phyloP scores from a whole-genome alignment of 306 rosid species.

The Begonia loranthoides region DNA sequence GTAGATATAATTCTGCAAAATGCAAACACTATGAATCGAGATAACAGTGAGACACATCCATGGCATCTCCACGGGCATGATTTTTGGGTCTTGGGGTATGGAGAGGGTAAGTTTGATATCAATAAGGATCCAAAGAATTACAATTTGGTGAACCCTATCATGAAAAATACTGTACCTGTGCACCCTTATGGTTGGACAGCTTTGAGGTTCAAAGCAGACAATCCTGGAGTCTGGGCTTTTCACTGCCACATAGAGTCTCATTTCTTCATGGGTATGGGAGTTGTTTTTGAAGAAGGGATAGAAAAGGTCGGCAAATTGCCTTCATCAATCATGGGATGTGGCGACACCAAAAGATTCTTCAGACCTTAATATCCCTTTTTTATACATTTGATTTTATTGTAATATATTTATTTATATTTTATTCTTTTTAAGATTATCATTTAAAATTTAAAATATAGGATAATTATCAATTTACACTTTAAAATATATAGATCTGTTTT shows the following conservation, averaged over 20 bases:
- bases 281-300: no score
- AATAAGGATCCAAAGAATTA: constrained; percentile 34
- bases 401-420: no score
- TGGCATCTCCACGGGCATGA: constrained; percentile 95
- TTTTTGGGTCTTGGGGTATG: constrained; percentile 79
- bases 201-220: constrained; percentile 54
- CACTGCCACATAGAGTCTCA: constrained; percentile 98
- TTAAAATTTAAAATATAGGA: no score
- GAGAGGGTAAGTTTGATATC: constrained; percentile 64
- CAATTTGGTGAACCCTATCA: constrained; percentile 57
- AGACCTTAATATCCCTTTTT: constrained; percentile 24
- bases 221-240: constrained; percentile 84
- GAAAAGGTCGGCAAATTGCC: constrained; percentile 55
- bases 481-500: no score
- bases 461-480: no score
- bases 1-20: constrained; percentile 66
- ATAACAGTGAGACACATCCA: constrained; percentile 68
- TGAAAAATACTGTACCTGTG: constrained; percentile 72
- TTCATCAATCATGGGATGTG: constrained; percentile 77
- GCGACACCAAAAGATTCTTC: constrained; percentile 24
- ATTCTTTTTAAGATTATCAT: no score
- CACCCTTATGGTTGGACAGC: constrained; percentile 83
- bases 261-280: no score
- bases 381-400: no score
- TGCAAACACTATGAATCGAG: constrained; percentile 26